Base-by-base conservation (phyloP, 2,329 filamentous ascomycete genomes). In the Nigrospora oryzae region DNA sequence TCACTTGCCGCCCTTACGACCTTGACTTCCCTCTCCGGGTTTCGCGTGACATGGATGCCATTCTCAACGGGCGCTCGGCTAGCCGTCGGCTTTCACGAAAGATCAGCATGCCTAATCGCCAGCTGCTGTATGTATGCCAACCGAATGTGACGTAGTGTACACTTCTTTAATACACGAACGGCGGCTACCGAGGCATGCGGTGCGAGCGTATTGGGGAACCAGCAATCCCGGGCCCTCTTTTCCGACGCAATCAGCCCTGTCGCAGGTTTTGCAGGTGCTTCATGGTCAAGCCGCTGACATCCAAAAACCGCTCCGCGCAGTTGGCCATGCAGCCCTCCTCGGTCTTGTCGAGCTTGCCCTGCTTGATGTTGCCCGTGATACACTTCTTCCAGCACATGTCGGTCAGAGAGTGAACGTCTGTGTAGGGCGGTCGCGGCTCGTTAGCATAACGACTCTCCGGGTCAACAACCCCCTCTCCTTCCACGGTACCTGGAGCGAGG, bases 361-460 rank as follows among this genome's bases (percentile, higher is more conserved):
- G 77, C 54, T 83, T 82, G 63, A 96, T 84, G 46, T 74, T 75
- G 44, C 81, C 73, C 10, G 86, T 84, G 49, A 96, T 74, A 73
- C 93, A 98, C 71, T 96, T 97, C 62, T 83, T 89, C 83, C 90
- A 98, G 78, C 93, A 98, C 49, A 86, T 79, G 57, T 93, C 85
- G 37, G 74, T 79, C 43, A 81, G 58, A 50, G 61, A 65, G 59
- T 79, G 75, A 12, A 75, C 73, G 60, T 73, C 75, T 80, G 45
- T 31, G 11, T 16, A 31, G 30, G 17, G 42, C 19, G 36, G 19
- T 39, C 37, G 14, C n/a, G n/a, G 19, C 15, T 6, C 2, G 34
- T 36, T 36, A 36, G 34, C 34, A 36, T 8, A 6, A 36, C 8
- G 23, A 7, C 8, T 28, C 23, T 10, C 23, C 7, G 23, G 23